These are phyloP conservation scores for Astraeus odoratus DNA, from an alignment of 768 basidiomycete genomes.

Conservation along the genomic window DNA sequence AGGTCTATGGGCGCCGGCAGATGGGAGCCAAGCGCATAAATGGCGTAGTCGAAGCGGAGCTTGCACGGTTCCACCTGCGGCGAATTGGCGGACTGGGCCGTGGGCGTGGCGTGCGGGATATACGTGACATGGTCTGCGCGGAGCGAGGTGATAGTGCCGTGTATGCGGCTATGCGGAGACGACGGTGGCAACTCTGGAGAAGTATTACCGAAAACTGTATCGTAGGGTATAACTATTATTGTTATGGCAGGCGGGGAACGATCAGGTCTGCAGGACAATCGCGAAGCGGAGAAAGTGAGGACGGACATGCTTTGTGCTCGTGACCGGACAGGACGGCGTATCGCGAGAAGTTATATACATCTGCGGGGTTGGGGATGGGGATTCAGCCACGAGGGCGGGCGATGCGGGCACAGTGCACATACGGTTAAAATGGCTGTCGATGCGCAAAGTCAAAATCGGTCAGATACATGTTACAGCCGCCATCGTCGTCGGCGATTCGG, in stretches of 20 bases:
- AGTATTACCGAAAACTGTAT: conserved; percentile 36
- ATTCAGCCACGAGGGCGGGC: neutral
- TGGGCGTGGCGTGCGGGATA: neutral
- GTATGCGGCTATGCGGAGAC: conserved; percentile 31
- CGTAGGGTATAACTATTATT: conserved; percentile 52
- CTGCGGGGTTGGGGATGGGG: conserved; percentile 15
- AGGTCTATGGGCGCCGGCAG: conserved; percentile 49
- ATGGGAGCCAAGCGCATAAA: conserved; percentile 57
- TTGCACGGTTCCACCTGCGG: conserved; percentile 10
- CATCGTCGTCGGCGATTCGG: neutral
- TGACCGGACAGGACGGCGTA: conserved; percentile 52
- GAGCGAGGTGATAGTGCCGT: conserved; percentile 40
- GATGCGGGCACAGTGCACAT: too few relatives aligned
- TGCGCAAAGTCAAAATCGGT: too few relatives aligned
- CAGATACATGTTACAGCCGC: neutral
- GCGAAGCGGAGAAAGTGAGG: neutral
- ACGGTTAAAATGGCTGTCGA: too few relatives aligned
- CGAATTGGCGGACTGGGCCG: neutral
- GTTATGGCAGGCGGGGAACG: too few relatives aligned
- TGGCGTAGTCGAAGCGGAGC: conserved; percentile 47
- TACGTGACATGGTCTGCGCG: conserved; percentile 31
- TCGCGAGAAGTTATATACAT: conserved; percentile 54
- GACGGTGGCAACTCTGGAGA: conserved; percentile 6
- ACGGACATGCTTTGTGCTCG: conserved; percentile 59
- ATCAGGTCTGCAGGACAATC: neutral